Base-by-base conservation (phyloP, 2,329 filamentous ascomycete genomes). In the Pyrenophora tritici-repentis region DNA sequence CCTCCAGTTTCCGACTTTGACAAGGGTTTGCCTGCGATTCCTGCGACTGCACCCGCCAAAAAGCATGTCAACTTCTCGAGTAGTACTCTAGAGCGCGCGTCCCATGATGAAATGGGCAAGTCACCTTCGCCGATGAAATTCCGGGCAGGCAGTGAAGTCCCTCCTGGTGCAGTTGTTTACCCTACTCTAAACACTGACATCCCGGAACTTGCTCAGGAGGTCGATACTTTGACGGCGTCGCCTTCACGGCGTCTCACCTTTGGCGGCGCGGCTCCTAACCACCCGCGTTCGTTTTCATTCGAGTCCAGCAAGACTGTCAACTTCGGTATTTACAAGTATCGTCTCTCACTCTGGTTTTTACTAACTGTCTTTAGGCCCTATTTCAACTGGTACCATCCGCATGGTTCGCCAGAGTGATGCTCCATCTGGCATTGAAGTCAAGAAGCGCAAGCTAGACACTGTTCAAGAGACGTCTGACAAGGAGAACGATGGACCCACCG, bases 51-150 rank as follows among this genome's bases (percentile, higher is more conserved):
- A 6, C 86, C 86, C 26, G 82, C 86, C 18, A 89, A 86, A 72
- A 96, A 95, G 76, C 87, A 84, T 48, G 90, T 96, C 31, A 86
- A 89, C 42, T 96, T 96, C 65, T 91, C 88, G 0, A 87, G 86
- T 0, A 86, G 85, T 54, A 86, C 86, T 31, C 82, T 89, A 58
- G 58, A 76, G 69, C 62, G 71, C 52, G 50, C 65, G 8, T 60
- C 70, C 17, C 55, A 62, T 14, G 66, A 72, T 14, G 71, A 70
- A 33, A 35, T 68, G 33, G 61, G 61, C 52, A 68, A 71, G 43
- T 72, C 70, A 24, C 70, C 68, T 9, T 72, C 70, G 8, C 72
- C 70, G 1, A 65, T 71, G 58, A 72, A 72, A 55, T 56, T 68
- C 40, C 64, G 65, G 18, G 70, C 70, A 26, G 66, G 64, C 24